Base-by-base conservation (phyloP, 306 rosid species). In the Abrus pulchellus region DNA sequence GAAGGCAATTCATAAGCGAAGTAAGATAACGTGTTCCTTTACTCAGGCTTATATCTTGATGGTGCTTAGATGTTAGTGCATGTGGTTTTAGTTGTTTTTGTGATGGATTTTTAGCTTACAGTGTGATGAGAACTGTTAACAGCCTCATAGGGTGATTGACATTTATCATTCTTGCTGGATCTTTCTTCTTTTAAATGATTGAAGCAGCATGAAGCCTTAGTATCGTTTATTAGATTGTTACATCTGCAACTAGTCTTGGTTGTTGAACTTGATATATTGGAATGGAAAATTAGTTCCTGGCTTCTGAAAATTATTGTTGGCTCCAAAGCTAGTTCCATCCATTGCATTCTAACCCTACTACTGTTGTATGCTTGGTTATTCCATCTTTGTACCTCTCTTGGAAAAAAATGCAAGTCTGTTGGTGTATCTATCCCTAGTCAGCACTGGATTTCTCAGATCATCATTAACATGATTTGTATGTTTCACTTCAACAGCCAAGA, bases 1-100 rank as follows among this genome's bases (percentile, higher is more conserved):
- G 85, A 93, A 83, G 80, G 99, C 88, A 38, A 93, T 95, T 86
- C 83, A 92, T 79, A 87, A 63, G 81, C 88, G 89, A 91, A 88
- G 99, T 95, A 87, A 92, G 99, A 87, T 55, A 56, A 8, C 29
- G 1, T 70, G 36, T 33, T 32, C 28, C 62, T 80, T 69, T 55
- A 33, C 72, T 80, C 7, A 2, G 62, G 52, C 34, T 10, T 64
- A 41, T 62, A 27, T 52, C 48, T 68, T 14, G 54, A 54, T 55
- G 66, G 54, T 41, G 72, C 77, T 70, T 2, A 7, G 63, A 36
- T 72, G 44, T 55, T 72, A 72, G 14, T 33, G n/a, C 73, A 64
- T 14, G 69, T 38, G 3, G 40, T 74, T 68, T 74, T 43, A n/a
- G 81, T 53, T 66, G 10, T 38, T 61, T 70, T 36, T 13, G 32